Conservation (phyloP, 2,329 filamentous ascomycete species). For the Colletotrichum sansevieriae region DNA sequence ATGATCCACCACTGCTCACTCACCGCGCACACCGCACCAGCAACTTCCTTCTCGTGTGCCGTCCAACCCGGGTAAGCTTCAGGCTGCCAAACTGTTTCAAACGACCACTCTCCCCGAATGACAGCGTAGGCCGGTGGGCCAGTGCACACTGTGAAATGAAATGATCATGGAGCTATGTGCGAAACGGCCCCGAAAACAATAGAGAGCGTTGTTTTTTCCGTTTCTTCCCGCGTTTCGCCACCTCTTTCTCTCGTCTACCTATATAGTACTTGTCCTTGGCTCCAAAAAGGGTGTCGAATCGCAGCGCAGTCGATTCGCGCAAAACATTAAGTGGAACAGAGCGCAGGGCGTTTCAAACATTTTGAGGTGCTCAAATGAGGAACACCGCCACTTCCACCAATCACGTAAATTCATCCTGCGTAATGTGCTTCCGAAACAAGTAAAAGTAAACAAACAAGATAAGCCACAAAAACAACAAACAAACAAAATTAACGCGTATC, state of each 20-base stretch:
- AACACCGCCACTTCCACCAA: neutral
- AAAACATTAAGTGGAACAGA: slow-evolving; percentile 17
- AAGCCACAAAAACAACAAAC: neutral
- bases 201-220: neutral
- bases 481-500: neutral
- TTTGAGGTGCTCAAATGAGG: neutral
- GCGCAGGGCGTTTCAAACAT: slow-evolving; percentile 1
- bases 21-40: too few species aligned
- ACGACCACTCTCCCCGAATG: too few species aligned
- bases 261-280: neutral
- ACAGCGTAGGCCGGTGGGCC: too few species aligned
- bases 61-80: too few species aligned
- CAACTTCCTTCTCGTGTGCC: too few species aligned
- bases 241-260: neutral
- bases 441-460: slow-evolving; percentile 19
- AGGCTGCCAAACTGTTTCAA: too few species aligned
- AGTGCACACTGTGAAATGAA: slow-evolving; percentile 12
- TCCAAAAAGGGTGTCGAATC: neutral
- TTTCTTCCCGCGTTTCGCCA: slow-evolving; percentile 12
- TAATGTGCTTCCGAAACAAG: slow-evolving; percentile 19
- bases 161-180: slow-evolving; percentile 6
- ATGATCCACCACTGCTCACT: slow-evolving; percentile 1
- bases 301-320: slow-evolving; percentile 10
- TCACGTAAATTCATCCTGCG: neutral
- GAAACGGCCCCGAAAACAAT: slow-evolving; percentile 4